A percentile compares a stretch with the other conserved stretches of the same genome.
These are phyloP conservation scores for Erucastrum elatum DNA, from an alignment of 345 rosid genomes.

Conservation along the genomic window DNA sequence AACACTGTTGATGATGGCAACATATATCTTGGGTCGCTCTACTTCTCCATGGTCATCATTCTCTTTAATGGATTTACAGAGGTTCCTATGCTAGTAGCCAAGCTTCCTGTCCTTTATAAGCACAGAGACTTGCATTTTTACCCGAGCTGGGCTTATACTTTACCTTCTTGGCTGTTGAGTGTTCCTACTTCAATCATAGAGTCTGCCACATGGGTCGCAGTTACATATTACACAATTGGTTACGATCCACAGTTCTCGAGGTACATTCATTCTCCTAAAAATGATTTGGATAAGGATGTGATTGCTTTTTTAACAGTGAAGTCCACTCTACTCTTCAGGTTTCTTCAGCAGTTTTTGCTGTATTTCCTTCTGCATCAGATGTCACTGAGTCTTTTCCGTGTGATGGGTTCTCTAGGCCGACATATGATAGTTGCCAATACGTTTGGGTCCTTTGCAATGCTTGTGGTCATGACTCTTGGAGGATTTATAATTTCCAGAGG, in stretches of 20 bases:
- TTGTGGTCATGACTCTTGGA: slow-evolving; percentile 97
- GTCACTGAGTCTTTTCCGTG: slow-evolving; percentile 92
- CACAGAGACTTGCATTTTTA: slow-evolving; percentile 92
- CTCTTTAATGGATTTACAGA: slow-evolving; percentile 98
- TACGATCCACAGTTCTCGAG: slow-evolving; percentile 78
- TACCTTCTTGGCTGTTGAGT: slow-evolving; percentile 91
- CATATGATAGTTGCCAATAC: slow-evolving; percentile 97
- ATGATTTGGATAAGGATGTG: no score
- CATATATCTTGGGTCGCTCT: slow-evolving; percentile 78
- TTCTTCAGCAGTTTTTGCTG: slow-evolving; percentile 75
- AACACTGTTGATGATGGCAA: slow-evolving; percentile 83
- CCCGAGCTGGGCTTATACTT: slow-evolving; percentile 93
- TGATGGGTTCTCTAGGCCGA: slow-evolving; percentile 93
- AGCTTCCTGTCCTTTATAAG: slow-evolving; percentile 96
- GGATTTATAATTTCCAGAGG: slow-evolving; percentile 95
- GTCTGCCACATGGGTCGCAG: slow-evolving; percentile 93
- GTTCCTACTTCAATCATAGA: slow-evolving; percentile 85
- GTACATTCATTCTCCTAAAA: slow-evolving; percentile 38
- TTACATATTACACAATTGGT: slow-evolving; percentile 85
- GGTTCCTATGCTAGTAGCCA: slow-evolving; percentile 93
- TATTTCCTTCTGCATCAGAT: slow-evolving; percentile 92
- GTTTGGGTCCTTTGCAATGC: slow-evolving; percentile 96
- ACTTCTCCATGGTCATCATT: slow-evolving; percentile 96
- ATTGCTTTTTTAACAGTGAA: no score
- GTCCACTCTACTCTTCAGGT: no score